Evolutionary conservation across 2,329 filamentous ascomycete genomes (phyloP).

Genomic region (Arthrobotrys megalospora): DNA sequence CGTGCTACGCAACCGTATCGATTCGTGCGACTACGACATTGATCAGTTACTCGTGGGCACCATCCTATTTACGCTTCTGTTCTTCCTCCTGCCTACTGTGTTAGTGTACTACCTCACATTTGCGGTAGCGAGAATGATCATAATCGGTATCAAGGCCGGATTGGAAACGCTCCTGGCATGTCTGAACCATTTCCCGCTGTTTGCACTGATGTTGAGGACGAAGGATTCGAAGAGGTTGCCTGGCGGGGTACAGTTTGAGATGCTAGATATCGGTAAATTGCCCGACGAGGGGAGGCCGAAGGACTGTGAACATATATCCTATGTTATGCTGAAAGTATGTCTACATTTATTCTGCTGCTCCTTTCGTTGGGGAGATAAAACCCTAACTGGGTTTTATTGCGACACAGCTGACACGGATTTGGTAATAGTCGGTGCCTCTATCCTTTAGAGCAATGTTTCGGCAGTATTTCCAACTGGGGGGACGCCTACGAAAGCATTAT

Average conservation of each 20-base stretch:
- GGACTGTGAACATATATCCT: slow-evolving; percentile 76
- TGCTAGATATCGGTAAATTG: slow-evolving; percentile 46
- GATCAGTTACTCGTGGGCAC: slow-evolving; percentile 97
- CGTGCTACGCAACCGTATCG: slow-evolving; percentile 94
- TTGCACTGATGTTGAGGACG: slow-evolving; percentile 93
- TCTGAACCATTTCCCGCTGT: slow-evolving; percentile 96
- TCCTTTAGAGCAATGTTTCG: slow-evolving; percentile 95
- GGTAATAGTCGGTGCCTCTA: slow-evolving; percentile 82
- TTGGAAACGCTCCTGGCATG: slow-evolving; percentile 94
- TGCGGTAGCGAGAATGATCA: slow-evolving; percentile 91
- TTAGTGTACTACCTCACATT: slow-evolving; percentile 98
- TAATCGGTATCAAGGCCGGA: slow-evolving; percentile 90
- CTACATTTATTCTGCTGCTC: background rate
- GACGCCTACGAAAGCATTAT: slow-evolving; percentile 95
- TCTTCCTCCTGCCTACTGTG: slow-evolving; percentile 94
- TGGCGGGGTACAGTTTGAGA: slow-evolving; percentile 68
- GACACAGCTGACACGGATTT: slow-evolving; percentile 41
- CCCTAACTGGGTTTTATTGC: background rate
- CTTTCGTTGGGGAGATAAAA: background rate
- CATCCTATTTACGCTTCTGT: slow-evolving; percentile 93
- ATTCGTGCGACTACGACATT: slow-evolving; percentile 98
- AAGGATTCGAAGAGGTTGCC: slow-evolving; percentile 93
- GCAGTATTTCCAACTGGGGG: slow-evolving; percentile 95
- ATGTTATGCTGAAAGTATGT: slow-evolving; percentile 86
- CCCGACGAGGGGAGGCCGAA: slow-evolving; percentile 36